A percentile compares a stretch with the other conserved stretches of the same genome.
phyloP scores from a whole-genome alignment of 2,329 filamentous ascomycete species.

The Fusarium tuaranense region DNA sequence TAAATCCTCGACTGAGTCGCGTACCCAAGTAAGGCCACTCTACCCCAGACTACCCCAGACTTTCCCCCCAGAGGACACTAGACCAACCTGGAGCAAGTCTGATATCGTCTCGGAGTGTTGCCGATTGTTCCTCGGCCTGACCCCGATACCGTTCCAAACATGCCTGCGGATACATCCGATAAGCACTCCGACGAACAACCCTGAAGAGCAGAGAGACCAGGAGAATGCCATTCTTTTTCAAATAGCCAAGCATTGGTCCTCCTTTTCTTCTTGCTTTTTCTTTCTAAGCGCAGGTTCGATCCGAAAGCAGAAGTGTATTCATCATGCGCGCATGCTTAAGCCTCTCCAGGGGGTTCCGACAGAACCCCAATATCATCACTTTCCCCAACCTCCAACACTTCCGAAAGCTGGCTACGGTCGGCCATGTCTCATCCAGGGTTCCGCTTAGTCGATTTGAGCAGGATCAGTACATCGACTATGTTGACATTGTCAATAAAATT shows the following conservation, averaged over 20 bases:
- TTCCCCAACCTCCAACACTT: background rate
- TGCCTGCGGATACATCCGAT: background rate
- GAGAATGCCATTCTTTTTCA: background rate
- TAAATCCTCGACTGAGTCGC: background rate
- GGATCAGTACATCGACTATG: slow-evolving; percentile 3
- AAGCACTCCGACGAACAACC: background rate
- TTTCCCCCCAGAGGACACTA: background rate
- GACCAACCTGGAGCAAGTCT: background rate
- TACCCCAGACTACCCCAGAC: background rate
- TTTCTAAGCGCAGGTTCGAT: background rate
- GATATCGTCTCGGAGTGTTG: background rate
- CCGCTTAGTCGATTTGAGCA: slow-evolving; percentile 1
- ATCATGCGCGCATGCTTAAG: background rate
- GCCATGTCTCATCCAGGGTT: background rate
- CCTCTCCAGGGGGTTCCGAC: background rate
- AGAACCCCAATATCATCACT: background rate
- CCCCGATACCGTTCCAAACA: background rate
- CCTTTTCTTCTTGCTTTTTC: background rate
- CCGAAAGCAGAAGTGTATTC: background rate
- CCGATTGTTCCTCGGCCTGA: background rate
- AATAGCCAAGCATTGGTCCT: background rate
- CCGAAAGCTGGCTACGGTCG: background rate
- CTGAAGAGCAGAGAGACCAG: background rate
- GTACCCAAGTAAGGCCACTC: background rate
- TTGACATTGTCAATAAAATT: background rate